Evolutionary conservation across 2,329 filamentous ascomycete genomes (phyloP).

Genomic region (Colletotrichum lentis): DNA sequence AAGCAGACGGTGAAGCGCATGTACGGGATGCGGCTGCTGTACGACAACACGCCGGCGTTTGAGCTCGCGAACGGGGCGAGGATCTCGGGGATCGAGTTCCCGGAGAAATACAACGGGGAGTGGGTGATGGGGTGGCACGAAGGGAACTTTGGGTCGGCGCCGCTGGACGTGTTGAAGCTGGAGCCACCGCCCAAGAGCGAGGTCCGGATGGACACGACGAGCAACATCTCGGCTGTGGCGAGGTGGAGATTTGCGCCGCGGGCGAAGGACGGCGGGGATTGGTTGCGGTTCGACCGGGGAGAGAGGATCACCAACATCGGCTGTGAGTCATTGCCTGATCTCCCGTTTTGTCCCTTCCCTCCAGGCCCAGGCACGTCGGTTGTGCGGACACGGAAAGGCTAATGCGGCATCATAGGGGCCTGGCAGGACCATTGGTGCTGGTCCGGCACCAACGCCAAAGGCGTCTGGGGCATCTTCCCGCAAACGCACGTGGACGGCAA

Average conservation of each 20-base stretch:
- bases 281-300: slow-evolving; percentile 71
- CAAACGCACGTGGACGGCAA: slow-evolving; percentile 57
- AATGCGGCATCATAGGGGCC: slow-evolving; percentile 46
- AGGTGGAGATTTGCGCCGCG: slow-evolving; percentile 63
- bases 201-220: slow-evolving; percentile 56
- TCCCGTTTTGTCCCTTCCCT: neutral
- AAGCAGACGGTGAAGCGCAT: slow-evolving; percentile 57
- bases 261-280: slow-evolving; percentile 52
- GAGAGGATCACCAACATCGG: slow-evolving; percentile 72
- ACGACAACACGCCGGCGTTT: slow-evolving; percentile 55
- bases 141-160: slow-evolving; percentile 59
- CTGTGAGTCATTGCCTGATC: slow-evolving; percentile 52
- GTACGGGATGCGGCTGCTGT: slow-evolving; percentile 56
- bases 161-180: slow-evolving; percentile 58
- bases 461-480: slow-evolving; percentile 63
- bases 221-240: slow-evolving; percentile 58
- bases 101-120: slow-evolving; percentile 60
- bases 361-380: too few relatives aligned
- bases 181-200: slow-evolving; percentile 57
- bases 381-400: neutral
- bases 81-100: slow-evolving; percentile 61
- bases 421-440: slow-evolving; percentile 64
- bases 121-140: slow-evolving; percentile 68
- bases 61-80: slow-evolving; percentile 59
- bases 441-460: slow-evolving; percentile 61